Evolutionary conservation across 306 rosid genomes (phyloP), one percentile per base, ranked within the genome.

Genomic region (Begonia fuchsioides): DNA sequence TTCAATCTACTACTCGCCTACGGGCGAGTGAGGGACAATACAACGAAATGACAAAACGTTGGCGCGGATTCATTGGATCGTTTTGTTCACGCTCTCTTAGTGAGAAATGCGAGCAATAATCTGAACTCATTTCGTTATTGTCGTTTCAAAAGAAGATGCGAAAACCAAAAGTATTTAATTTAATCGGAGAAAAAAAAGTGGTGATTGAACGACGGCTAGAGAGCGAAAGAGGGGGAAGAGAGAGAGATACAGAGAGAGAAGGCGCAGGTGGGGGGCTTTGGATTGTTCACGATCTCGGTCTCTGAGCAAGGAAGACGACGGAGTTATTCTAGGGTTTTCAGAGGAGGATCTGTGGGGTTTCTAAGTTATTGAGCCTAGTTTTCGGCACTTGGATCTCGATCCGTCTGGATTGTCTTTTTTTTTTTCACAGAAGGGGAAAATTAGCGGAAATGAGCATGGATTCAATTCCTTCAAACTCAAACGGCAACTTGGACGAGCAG

Each of bases 401-500:
- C 74, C 52, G 51, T 18, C n/a, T 41, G n/a, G 49, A 57, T 54
- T 15, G 44, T 45, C 44, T 51, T 20, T 13, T 8, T 38, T 9
- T 49, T 17, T 44, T 32, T 0, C 5, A 41, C 2, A 41, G 10
- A 54, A 20, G n/a, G 39, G 12, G 13, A 16, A 41, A 40, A 16
- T 44, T 47, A 51, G 49, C 12, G 15, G 40, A 63, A 46, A 26
- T 32, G 41, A 35, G 13, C 67, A 81, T 84, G 94, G 95, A 84
- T 76, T 76, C 93, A 63, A 56, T 73, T 38, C 83, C 94, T 70
- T 79, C 90, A 47, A 79, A 85, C 66, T 79, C 97, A 3, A 87
- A 72, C 63, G 93, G 95, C 32, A 79, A 85, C 66, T 81, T 90
- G 53, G 95, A 90, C 50, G 82, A 90, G 61, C 77, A 90, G 87